Conservation (phyloP, 148 eudicot species). For the Cornus kousa region DNA sequence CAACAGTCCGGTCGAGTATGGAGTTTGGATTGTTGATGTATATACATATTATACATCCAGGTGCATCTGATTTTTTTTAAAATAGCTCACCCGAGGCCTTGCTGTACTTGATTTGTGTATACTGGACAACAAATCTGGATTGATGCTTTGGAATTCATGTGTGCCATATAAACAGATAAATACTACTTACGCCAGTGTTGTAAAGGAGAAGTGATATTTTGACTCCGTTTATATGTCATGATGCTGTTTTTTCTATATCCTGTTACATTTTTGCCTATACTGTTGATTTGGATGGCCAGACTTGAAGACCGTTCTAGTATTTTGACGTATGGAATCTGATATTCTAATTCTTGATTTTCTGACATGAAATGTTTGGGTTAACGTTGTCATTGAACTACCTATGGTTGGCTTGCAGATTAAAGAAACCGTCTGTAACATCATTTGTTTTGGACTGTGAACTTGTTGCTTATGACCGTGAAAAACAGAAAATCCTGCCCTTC, state of each 20-base stretch:
- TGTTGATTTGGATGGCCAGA: neutral
- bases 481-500: slow-evolving; percentile 83
- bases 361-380: neutral
- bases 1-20: neutral
- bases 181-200: neutral
- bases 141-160: neutral
- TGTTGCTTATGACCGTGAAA: slow-evolving; percentile 87
- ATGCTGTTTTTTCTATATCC: neutral
- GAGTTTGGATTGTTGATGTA: no score
- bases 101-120: neutral
- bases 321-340: neutral
- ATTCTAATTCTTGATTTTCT: neutral
- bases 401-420: slow-evolving; percentile 48
- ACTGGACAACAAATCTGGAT: neutral
- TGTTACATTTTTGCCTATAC: no score
- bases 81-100: neutral
- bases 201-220: no score
- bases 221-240: neutral
- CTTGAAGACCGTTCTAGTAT: neutral
- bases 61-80: no score
- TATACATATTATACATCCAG: no score
- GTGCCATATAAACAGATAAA: neutral
- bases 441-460: slow-evolving; percentile 93
- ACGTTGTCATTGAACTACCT: slow-evolving; percentile 9
- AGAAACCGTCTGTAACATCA: slow-evolving; percentile 61